A percentile compares a stretch with the other conserved stretches of the same genome.
phyloP scores from a whole-genome alignment of 1,139 yeast genomes.

The Hansenula sp. region DNA sequence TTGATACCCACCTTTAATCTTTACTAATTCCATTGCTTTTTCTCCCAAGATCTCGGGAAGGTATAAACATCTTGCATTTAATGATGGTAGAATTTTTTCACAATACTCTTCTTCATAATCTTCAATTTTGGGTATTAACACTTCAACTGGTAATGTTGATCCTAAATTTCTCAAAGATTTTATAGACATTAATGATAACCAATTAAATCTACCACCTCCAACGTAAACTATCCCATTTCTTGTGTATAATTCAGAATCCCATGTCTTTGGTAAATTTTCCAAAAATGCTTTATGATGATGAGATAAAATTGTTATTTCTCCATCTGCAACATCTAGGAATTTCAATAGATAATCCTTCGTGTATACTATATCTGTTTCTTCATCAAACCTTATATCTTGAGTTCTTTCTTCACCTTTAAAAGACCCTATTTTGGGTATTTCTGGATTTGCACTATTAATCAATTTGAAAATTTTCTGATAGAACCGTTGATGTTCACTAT shows the following conservation, averaged over 20 bases:
- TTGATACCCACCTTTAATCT: conserved; percentile 51
- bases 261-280: background rate
- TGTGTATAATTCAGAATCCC: background rate
- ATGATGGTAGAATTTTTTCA: conserved; percentile 38
- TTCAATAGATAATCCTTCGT: background rate
- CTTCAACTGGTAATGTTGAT: conserved; percentile 64
- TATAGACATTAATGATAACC: conserved; percentile 55
- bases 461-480: background rate
- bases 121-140: conserved; percentile 22
- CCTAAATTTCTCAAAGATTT: conserved; percentile 57
- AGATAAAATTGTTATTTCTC: background rate
- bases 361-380: background rate
- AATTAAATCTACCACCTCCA: conserved; percentile 35
- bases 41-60: conserved; percentile 35
- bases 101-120: conserved; percentile 47
- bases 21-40: conserved; percentile 34
- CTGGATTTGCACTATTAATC: background rate
- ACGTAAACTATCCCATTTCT: conserved; percentile 23
- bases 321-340: background rate
- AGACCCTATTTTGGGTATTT: background rate
- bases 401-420: background rate
- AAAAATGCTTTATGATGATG: background rate
- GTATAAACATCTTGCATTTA: conserved; percentile 45
- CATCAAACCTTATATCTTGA: background rate
- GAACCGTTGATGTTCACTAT: too few relatives aligned